Evolutionary conservation across 2,329 filamentous ascomycete genomes (phyloP).

Genomic region (Claviceps pazoutovae): DNA sequence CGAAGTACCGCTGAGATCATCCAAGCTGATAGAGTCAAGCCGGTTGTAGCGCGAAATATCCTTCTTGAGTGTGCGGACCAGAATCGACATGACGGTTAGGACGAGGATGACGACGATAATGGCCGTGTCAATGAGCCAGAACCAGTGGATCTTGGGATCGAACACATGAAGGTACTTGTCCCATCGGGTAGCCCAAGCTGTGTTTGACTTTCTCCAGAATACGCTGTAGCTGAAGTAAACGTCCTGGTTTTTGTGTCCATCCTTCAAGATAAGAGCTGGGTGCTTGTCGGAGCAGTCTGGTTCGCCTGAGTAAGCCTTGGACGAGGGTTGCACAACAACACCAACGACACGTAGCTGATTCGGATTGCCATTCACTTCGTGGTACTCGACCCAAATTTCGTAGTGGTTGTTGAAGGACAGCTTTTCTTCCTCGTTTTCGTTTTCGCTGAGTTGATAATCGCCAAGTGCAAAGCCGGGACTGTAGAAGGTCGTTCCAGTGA

Average conservation of each 20-base stretch:
- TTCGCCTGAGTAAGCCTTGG: constrained; percentile 43
- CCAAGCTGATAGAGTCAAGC: constrained; percentile 77
- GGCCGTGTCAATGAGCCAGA: constrained; percentile 90
- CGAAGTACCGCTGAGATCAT: constrained; percentile 71
- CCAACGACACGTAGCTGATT: constrained; percentile 79
- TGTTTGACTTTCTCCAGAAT: constrained; percentile 70
- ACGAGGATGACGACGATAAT: constrained; percentile 88
- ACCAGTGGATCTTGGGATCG: constrained; percentile 98
- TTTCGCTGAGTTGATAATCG: constrained; percentile 42
- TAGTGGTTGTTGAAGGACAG: constrained; percentile 82
- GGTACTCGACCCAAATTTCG: constrained; percentile 86
- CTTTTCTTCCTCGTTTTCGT: constrained; percentile 37
- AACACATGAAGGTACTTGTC: constrained; percentile 97
- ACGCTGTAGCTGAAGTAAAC: constrained; percentile 89
- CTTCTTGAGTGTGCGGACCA: constrained; percentile 77
- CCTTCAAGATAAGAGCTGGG: constrained; percentile 48
- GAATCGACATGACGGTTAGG: constrained; percentile 82
- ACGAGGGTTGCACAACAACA: constrained; percentile 74
- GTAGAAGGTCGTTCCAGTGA: constrained; percentile 69
- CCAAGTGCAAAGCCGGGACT: constrained; percentile 60
- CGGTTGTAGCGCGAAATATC: constrained; percentile 96
- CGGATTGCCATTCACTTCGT: constrained; percentile 53
- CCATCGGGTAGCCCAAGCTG: constrained; percentile 93
- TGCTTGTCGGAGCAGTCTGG: constrained; percentile 50
- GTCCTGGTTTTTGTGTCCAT: constrained; percentile 35